Conservation (phyloP, 176 grass and related monocot species). For the Aegilops umbellulata region DNA sequence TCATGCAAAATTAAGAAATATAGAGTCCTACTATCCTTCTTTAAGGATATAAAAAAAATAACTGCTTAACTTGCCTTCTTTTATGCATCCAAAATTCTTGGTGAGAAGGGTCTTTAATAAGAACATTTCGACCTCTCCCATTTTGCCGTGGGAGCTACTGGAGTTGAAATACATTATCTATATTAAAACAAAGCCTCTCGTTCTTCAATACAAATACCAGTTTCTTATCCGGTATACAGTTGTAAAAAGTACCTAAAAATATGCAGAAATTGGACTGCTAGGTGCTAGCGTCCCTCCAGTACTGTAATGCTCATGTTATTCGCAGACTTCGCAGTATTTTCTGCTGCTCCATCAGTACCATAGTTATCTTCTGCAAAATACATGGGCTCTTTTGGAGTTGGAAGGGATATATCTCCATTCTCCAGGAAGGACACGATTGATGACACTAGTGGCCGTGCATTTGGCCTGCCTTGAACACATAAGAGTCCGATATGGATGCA, state of each 20-base stretch:
- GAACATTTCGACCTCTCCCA: neutral
- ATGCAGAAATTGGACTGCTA: neutral
- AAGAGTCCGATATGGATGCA: slow-evolving; percentile 40
- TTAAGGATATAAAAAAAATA: too few species aligned
- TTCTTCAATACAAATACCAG: neutral
- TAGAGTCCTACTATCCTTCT: too few species aligned
- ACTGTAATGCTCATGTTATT: slow-evolving; percentile 10
- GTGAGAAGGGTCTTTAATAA: neutral
- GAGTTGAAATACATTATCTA: neutral
- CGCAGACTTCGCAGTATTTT: neutral
- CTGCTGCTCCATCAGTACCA: neutral
- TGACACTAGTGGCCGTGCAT: slow-evolving; percentile 32
- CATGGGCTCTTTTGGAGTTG: slow-evolving; percentile 28
- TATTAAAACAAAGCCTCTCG: neutral
- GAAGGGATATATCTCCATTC: slow-evolving; percentile 23
- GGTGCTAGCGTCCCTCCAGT: neutral
- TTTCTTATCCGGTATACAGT: neutral
- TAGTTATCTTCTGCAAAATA: slow-evolving; percentile 19
- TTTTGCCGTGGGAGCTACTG: neutral
- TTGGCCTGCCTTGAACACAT: slow-evolving; percentile 40
- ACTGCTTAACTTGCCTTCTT: neutral
- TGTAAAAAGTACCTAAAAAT: neutral
- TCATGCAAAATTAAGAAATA: too few species aligned
- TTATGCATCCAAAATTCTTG: neutral
- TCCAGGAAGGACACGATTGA: slow-evolving; percentile 28